A percentile compares a stretch with the other conserved stretches of the same genome.
Evolutionary conservation across 345 rosid genomes (phyloP).

Genomic region (Hypericum androsaemum): DNA sequence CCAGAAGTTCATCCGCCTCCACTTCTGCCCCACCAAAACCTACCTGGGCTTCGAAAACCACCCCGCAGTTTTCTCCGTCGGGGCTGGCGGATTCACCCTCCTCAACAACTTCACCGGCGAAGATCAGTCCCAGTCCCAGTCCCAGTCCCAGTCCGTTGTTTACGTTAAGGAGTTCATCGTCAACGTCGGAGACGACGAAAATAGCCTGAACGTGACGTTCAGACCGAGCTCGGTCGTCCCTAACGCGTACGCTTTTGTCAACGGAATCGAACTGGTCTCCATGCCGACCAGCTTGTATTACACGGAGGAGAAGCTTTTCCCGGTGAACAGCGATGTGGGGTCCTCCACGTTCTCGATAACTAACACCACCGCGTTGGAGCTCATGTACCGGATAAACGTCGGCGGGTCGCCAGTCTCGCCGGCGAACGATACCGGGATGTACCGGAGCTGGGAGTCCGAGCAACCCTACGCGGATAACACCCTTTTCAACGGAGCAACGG

Average conservation of each 20-base stretch:
- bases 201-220: not conserved
- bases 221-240: not conserved
- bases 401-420: not conserved
- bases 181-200: not conserved
- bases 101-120: slow-evolving; percentile 23
- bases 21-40: slow-evolving; percentile 14
- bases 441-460: not conserved
- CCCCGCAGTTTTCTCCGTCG: slow-evolving; percentile 18
- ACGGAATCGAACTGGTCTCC: not conserved
- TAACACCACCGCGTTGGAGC: not conserved
- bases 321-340: not conserved
- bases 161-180: not conserved
- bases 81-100: slow-evolving; percentile 11
- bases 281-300: not conserved
- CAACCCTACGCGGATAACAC: not conserved
- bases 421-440: not conserved
- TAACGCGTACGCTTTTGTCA: not conserved
- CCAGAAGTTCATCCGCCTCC: slow-evolving; percentile 17
- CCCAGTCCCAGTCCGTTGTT: not conserved
- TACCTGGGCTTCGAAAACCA: not conserved
- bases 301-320: not conserved
- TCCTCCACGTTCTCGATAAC: not conserved
- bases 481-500: not conserved
- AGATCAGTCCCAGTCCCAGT: too few relatives aligned
- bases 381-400: not conserved